phyloP scores from a whole-genome alignment of 805 yeast genomes.

The Myxozyma kluyveri region DNA sequence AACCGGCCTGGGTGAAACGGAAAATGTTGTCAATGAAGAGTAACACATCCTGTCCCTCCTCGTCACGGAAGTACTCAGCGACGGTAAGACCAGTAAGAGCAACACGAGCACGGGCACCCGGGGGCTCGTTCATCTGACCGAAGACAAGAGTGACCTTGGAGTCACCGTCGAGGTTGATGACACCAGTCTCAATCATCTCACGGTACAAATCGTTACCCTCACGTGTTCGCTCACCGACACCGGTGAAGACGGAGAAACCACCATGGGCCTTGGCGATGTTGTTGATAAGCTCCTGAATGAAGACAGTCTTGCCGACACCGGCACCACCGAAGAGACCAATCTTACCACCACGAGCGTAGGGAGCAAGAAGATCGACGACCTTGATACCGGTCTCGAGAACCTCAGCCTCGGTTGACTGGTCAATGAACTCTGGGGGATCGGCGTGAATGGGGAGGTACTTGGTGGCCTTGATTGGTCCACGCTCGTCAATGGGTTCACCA shows the following conservation, averaged over 20 bases:
- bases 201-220: conserved; percentile 99
- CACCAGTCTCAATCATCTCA: conserved; percentile 99
- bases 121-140: conserved; percentile 99
- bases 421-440: conserved; percentile 93
- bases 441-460: conserved; percentile 97
- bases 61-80: conserved; percentile 99
- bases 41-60: conserved; percentile 99
- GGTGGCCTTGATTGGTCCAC: conserved; percentile 95
- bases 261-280: conserved; percentile 99
- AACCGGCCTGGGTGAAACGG: conserved; percentile 99
- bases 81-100: conserved; percentile 99
- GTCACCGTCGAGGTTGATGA: conserved; percentile 98
- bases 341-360: conserved; percentile 99
- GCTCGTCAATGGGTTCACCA: conserved; percentile 99
- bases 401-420: conserved; percentile 97
- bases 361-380: conserved; percentile 98
- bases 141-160: conserved; percentile 98
- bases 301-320: conserved; percentile 99
- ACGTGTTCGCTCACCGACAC: conserved; percentile 99
- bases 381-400: conserved; percentile 98
- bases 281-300: conserved; percentile 99
- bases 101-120: conserved; percentile 99
- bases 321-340: conserved; percentile 99
- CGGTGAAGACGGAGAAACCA: conserved; percentile 99
- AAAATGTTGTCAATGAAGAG: conserved; percentile 99